Evolutionary conservation across 805 yeast genomes (phyloP), one percentile per base, ranked within the genome.

Genomic region (Hanseniaspora valbyensis): DNA sequence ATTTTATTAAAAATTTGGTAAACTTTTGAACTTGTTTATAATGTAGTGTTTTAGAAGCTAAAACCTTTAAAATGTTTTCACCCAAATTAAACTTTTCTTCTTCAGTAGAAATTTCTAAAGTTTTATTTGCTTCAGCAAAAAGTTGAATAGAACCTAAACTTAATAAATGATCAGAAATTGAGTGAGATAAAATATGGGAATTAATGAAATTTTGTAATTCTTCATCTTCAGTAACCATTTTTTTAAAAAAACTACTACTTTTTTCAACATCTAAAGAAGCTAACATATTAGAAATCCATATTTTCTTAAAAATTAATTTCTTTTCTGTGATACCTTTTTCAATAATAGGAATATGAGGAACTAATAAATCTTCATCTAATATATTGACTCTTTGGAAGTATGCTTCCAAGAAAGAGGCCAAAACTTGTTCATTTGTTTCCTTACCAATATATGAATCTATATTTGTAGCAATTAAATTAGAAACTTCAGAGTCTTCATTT

Each of bases 351-450:
- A 49, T 48, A 12, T 67, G 53, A 25, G 64, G 56, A 2, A 59
- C 63, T 2, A 57, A 58, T 2, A 54, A 55, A 1, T 59, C 50
- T 1, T 56, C 53, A 21, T 67, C 53, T 2, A 66, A 44, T 10
- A 61, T 57, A 10, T 71, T 58, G 24, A 73, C 67, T 54, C 76
- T 79, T 1, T 55, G 54, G 36, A 78, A 69, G 49, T 78, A 72
- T 0, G 82, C 73, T 8, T 65, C 61, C 6, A 81, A 67, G 52
- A 78, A 67, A 3, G 69, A 66, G 2, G 66, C 53, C 36, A 88
- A 68, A 0, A 84, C 76, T 1, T 55, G 16, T 59, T 90, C 97
- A 57, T 87, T 85, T 42, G 78, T 76, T 58, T 90, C 97, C 57
- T 84, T 88, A 0, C 75, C 49, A 3, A 82, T 68, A n/a, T 79